Evolutionary conservation across 1,284 basidiomycete genomes (phyloP), one percentile per base, ranked within the genome.

Genomic region (Moesziomyces parantarcticus): DNA sequence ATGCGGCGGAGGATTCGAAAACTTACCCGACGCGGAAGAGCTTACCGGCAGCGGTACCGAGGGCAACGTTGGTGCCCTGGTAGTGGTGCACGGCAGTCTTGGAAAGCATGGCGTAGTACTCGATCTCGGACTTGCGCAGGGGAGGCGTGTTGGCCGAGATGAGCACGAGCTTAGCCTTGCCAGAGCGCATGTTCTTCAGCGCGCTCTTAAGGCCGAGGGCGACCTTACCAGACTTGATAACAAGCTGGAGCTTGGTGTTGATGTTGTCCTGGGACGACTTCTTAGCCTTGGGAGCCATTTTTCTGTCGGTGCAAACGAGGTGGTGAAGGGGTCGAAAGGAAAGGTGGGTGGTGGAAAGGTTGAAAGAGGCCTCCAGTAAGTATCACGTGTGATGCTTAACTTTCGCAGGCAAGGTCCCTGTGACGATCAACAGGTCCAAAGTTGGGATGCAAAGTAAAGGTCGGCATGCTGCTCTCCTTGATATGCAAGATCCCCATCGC

Each of bases 101-200:
- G 68, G 79, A 87, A 82, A 99, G 89, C 96, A 99, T 99, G 87
- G 97, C 97, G 86, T 99, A 99, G 89, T 99, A 99, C 89, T 99
- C 97, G 74, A 99, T 89, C 89, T 99, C 97, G 64, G 95, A 97
- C 87, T 97, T 97, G 87, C 97, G 93, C 77, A 99, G 90, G 74
- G 97, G 97, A 64, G 96, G 97, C 87, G 94, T 97, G 89, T 99
- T 99, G 82, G 94, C 95, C 83, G 96, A 94, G 85, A 99, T 98
- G 85, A 99, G 88, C 84, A 99, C 92, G 82, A 99, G 93, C 88
- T 98, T 99, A 86, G 96, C 97, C 89, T 97, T 97, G 86, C 97
- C 96, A 81, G 87, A 92, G 84, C 97, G 92, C 92, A 99, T 97
- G 88, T 93, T 91, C 90, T 98, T 98, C 83, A 99, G 89, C 57